Evolutionary conservation across 2,329 filamentous ascomycete genomes (phyloP).

Genomic region (Ophiocordyceps australis): DNA sequence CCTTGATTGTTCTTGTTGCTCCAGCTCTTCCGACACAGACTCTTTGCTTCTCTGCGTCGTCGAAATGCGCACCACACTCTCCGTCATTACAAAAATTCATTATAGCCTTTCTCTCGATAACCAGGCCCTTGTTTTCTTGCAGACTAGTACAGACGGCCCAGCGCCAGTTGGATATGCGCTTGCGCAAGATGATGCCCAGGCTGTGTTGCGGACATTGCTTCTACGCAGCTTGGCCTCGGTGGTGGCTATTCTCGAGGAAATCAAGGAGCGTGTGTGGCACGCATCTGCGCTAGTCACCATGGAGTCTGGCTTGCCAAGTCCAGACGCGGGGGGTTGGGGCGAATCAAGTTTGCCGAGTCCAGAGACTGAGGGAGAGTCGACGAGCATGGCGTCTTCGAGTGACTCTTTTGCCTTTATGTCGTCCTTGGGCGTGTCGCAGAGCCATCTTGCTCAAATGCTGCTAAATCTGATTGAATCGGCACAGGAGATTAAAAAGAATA

Average conservation of each 20-base stretch:
- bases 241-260: not conserved
- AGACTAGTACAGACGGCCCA: not conserved
- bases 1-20: not conserved
- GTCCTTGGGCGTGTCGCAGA: too few species aligned
- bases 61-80: not conserved
- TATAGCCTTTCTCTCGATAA: not conserved
- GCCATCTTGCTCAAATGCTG: too few species aligned
- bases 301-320: too few species aligned
- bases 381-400: too few species aligned
- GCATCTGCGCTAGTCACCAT: too few species aligned
- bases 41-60: not conserved
- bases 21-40: not conserved
- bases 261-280: constrained; percentile 1
- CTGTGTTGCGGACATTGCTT: constrained; percentile 1
- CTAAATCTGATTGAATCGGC: too few species aligned
- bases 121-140: not conserved
- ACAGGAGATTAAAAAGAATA: too few species aligned
- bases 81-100: not conserved
- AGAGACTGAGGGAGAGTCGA: too few species aligned
- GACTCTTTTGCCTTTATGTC: too few species aligned
- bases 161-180: constrained; percentile 1
- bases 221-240: constrained; percentile 1
- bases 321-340: too few species aligned
- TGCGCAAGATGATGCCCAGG: not conserved
- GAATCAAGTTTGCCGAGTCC: too few species aligned